A percentile compares a stretch with the other conserved stretches of the same genome.
Conservation (phyloP, 1,284 basidiomycete genomes). For the Marasmius fiardii region DNA sequence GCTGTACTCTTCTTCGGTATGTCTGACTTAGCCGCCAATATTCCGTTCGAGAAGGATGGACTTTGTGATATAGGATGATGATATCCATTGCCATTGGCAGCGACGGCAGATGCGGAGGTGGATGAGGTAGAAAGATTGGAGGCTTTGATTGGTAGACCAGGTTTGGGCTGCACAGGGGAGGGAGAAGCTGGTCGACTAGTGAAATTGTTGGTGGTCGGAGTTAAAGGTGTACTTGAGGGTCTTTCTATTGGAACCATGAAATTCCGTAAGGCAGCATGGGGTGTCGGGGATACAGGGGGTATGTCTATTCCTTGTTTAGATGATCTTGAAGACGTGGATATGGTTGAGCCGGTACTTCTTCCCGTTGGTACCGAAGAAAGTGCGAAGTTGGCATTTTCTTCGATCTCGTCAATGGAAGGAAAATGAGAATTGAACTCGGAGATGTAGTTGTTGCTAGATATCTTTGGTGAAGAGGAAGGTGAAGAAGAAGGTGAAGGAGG, state of each 20-base stretch:
- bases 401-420: conserved; percentile 72
- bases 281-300: conserved; percentile 18
- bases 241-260: conserved; percentile 49
- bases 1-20: conserved; percentile 46
- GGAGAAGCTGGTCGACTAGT: conserved; percentile 57
- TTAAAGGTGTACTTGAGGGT: conserved; percentile 71
- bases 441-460: conserved; percentile 32
- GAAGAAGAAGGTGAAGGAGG: conserved; percentile 71
- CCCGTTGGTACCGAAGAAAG: conserved; percentile 47
- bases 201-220: conserved; percentile 53
- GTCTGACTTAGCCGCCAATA: neutral
- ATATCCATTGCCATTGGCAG: neutral
- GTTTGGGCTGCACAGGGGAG: conserved; percentile 18
- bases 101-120: conserved; percentile 19
- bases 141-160: conserved; percentile 40
- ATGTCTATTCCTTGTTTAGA: conserved; percentile 19
- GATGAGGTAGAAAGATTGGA: conserved; percentile 37
- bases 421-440: conserved; percentile 61
- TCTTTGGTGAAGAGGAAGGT: conserved; percentile 44
- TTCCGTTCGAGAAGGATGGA: conserved; percentile 1
- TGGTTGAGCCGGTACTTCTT: conserved; percentile 25
- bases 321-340: conserved; percentile 23
- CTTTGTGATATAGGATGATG: conserved; percentile 2
- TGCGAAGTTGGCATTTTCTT: conserved; percentile 47
- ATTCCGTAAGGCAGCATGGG: conserved; percentile 11